Evolutionary conservation across 805 yeast species (phyloP).

Genomic region (Dipodascopsis uninucleata): DNA sequence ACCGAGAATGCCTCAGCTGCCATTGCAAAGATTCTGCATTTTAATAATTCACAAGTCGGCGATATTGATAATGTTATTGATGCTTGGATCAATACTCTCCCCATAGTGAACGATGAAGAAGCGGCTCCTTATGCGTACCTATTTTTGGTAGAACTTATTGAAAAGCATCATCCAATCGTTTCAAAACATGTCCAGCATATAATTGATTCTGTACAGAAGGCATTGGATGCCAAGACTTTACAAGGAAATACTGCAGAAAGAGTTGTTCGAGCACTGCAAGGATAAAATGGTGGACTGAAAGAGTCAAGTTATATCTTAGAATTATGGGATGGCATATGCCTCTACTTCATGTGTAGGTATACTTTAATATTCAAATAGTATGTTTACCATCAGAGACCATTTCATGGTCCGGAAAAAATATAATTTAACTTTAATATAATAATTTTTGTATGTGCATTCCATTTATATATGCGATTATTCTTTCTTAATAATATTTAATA

Average conservation of each 20-base stretch:
- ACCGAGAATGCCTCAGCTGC: conserved; percentile 83
- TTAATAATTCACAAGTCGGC: conserved; percentile 49
- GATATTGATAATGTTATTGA: conserved; percentile 52
- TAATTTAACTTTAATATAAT: too few relatives aligned
- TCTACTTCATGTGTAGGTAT: too few relatives aligned
- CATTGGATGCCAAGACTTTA: conserved; percentile 17
- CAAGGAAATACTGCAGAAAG: conserved; percentile 27
- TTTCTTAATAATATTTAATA: too few relatives aligned
- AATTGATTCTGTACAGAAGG: conserved; percentile 17
- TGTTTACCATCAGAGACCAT: too few relatives aligned
- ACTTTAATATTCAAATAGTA: too few relatives aligned
- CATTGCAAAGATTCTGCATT: conserved; percentile 74
- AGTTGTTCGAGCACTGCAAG: conserved; percentile 21
- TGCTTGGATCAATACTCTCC: conserved; percentile 79
- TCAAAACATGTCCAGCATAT: conserved; percentile 46
- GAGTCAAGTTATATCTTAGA: too few relatives aligned
- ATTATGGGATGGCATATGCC: too few relatives aligned
- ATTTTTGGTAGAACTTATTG: conserved; percentile 69
- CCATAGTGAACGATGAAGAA: conserved; percentile 77
- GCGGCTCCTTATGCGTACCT: conserved; percentile 83
- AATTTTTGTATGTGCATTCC: too few relatives aligned
- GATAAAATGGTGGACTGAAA: too few relatives aligned
- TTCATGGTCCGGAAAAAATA: too few relatives aligned
- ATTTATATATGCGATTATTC: too few relatives aligned
- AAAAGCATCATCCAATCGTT: conserved; percentile 59